Base-by-base conservation (phyloP, 148 eudicot species). In the Vaccinium myrtillus region DNA sequence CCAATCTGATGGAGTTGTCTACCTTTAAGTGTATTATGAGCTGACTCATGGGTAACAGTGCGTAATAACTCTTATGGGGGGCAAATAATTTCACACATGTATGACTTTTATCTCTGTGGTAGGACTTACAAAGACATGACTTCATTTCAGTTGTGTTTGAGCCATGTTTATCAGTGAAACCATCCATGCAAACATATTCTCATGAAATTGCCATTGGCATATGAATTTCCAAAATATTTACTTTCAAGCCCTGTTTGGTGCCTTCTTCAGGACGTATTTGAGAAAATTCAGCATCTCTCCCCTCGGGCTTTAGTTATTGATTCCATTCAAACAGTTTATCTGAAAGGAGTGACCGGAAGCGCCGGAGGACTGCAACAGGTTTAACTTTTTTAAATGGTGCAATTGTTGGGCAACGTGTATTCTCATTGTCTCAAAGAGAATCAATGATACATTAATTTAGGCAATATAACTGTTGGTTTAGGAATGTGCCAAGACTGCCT, bases 321-420 rank as follows among this genome's bases (percentile, higher is more conserved):
- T 87, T 97, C 99, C 71, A 92, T 97, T 89, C 99, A 97, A 87
- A 95, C 99, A 78, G 95, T 93, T 63, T 94, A 93, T 88, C 82
- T 97, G 81, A 91, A 78, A 55, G 98, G 92, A 78, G 98, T 94
- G 78, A 70, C 96, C 50, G 98, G 98, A 87, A 91, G 96, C 84
- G 92, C 98, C 77, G 99, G 99, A 80, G 93, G 98, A 81, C 16
- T 90, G 78, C 10, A 16, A 11, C 99, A 97, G 99, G 99, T 97
- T 87, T 75, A 51, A 65, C 54, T 67, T 48, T 53, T 65, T 81
- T 58, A 25, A 39, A 70, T 69, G 63, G 59, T 82, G 77, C 63
- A 82, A 69, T 27, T 49, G 30, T 23, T 61, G 19, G 23, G 21
- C 27, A 18, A 50, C 9, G 5, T 74, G 27, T 10, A 32, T 74